A percentile compares a stretch with the other conserved stretches of the same genome.
Conservation (phyloP, 306 rosid genomes). For the Cucurbita argyrosperma region DNA sequence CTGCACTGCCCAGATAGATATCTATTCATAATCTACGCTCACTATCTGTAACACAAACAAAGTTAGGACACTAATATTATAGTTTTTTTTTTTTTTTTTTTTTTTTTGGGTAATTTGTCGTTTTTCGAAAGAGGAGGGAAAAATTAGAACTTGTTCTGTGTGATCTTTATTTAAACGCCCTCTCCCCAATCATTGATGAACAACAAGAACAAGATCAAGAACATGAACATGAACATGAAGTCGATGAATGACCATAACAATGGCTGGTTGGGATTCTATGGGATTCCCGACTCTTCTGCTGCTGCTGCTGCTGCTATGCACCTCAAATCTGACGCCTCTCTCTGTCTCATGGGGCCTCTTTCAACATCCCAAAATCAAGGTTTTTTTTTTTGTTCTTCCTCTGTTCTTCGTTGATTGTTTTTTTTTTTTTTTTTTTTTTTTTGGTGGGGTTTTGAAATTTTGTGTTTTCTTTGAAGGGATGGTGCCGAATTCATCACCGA, state of each 20-base stretch:
- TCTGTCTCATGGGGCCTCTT: constrained; percentile 85
- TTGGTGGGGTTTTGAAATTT: background rate
- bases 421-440: too few relatives aligned
- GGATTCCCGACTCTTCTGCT: constrained; percentile 24
- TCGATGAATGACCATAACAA: constrained; percentile 31
- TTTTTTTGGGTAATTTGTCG: background rate
- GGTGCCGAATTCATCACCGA: constrained; percentile 63
- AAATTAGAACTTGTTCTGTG: too few relatives aligned
- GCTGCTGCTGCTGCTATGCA: constrained; percentile 59
- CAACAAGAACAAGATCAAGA: background rate
- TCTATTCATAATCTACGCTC: too few relatives aligned
- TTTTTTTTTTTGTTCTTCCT: background rate
- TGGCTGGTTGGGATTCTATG: constrained; percentile 85
- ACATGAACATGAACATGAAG: constrained; percentile 33
- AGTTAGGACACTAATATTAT: too few relatives aligned
- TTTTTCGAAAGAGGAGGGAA: background rate
- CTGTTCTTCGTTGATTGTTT: background rate
- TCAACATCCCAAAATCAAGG: constrained; percentile 63
- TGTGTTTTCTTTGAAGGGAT: constrained; percentile 20
- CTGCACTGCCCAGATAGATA: too few relatives aligned
- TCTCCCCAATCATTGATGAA: background rate
- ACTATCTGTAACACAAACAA: too few relatives aligned
- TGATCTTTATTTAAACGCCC: too few relatives aligned
- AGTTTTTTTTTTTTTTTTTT: too few relatives aligned
- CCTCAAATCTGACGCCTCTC: constrained; percentile 88